phyloP scores from a whole-genome alignment of 2,329 filamentous ascomycete species.

The Calonectria naviculata region DNA sequence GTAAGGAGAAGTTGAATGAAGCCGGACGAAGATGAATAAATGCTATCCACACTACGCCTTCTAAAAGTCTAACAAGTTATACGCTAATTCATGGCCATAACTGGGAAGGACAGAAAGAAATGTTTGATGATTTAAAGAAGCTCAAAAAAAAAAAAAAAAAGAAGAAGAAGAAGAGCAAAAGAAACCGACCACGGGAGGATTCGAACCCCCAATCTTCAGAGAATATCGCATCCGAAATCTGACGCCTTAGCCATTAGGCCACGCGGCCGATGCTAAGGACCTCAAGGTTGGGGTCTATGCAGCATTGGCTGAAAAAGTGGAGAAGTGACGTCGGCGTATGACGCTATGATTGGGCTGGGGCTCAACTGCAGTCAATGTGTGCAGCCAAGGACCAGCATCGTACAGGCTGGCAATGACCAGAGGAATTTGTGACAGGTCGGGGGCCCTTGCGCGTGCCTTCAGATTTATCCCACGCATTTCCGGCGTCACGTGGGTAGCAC shows the following conservation, averaged over 20 bases:
- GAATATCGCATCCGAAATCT: conserved; percentile 51
- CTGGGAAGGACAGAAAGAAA: not conserved
- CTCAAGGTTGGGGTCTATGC: not conserved
- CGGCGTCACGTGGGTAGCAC: not conserved
- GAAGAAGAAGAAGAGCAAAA: not conserved
- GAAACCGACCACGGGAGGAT: conserved; percentile 53
- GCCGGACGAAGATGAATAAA: not conserved
- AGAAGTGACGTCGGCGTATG: not conserved
- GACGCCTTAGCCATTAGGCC: conserved; percentile 57
- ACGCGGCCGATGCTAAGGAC: conserved; percentile 48
- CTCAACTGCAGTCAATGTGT: not conserved
- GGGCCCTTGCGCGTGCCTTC: not conserved
- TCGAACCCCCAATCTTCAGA: conserved; percentile 58
- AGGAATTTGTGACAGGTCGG: not conserved
- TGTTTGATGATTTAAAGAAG: not conserved
- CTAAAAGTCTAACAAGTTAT: not conserved
- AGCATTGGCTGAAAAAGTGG: not conserved
- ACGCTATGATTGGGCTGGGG: not conserved
- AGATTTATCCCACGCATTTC: not conserved
- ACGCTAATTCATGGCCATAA: not conserved
- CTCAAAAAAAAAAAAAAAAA: conserved; percentile 22
- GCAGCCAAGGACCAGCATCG: not conserved
- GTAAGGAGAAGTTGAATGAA: not conserved
- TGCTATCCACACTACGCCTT: not conserved
- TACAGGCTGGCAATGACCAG: not conserved